Evolutionary conservation across 176 grass and related monocot species (phyloP), one percentile per base, ranked within the genome.

Genomic region (Dendrocalamus sinicus): DNA sequence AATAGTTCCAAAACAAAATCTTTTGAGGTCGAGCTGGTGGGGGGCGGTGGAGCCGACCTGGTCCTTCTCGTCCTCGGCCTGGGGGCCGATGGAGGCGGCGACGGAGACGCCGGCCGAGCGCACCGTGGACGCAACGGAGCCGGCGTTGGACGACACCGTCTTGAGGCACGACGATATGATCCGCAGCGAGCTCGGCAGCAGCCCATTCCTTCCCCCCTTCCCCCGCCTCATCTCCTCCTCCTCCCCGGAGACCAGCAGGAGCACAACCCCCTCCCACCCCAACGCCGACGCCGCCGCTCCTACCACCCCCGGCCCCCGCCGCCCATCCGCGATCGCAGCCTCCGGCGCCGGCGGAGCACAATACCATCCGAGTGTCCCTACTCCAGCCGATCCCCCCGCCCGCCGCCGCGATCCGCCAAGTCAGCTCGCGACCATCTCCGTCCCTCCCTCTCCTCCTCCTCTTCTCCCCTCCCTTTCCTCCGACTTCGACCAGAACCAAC

Each of bases 151-250:
- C 4, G 97, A 94, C 11, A 99, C 97, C 77, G 97, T 96, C 97
- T 96, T 99, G 74, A 99, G 91, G 89, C 94, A 99, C 28, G 97
- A 96, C 46, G 97, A 99, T 66, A 99, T 94, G 83, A 99, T 99
- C 88, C 97, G 90, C 86, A 99, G 84, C 81, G 97, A 99, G 87
- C 86, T 92, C 73, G 97, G 97, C 55, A 99, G 90, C 83, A 99
- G 70, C 51, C 97, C 94, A 86, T 99, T 99, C 86, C 82, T 93
- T 63, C 80, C 94, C 67, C 88, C 89, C 68, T 90, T 90, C 61
- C 89, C 87, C 80, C 77, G 89, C 93, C 83, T 93, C 93, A 90
- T 88, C 47, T 83, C 37, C 62, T n/a, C 6, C 86, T 39, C 35
- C 81, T 37, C 76, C 58, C 5, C 74, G 53, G 72, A 86, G 77